Evolutionary conservation across 257 asterid species (phyloP).

Genomic region (Linaria vulgaris): DNA sequence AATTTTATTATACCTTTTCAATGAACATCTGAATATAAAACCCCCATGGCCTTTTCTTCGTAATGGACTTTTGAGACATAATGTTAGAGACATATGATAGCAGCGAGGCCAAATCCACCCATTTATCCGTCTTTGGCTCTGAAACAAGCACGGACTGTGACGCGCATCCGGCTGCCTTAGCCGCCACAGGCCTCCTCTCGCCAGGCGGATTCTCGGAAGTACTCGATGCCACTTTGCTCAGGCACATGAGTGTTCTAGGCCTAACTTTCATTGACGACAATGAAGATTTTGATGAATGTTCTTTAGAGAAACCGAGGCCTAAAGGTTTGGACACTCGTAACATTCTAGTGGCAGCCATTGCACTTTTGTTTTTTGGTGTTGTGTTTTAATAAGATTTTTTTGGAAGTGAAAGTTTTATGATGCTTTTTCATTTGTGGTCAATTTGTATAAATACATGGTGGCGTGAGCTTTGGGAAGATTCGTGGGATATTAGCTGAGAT

Average conservation of each 20-base stretch:
- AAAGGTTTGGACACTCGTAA: conserved; percentile 40
- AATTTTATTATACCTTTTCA: conserved; percentile 72
- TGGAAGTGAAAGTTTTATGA: not conserved
- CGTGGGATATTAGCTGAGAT: conserved; percentile 46
- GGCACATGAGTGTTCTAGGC: conserved; percentile 28
- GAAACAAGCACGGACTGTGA: conserved; percentile 29
- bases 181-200: conserved; percentile 27
- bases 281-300: conserved; percentile 16
- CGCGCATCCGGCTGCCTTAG: too few relatives aligned
- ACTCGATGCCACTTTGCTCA: conserved; percentile 33
- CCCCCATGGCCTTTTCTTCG: conserved; percentile 38
- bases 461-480: conserved; percentile 49
- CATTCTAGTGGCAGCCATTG: conserved; percentile 55
- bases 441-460: conserved; percentile 29
- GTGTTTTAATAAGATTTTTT: not conserved
- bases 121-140: conserved; percentile 38
- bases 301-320: conserved; percentile 17
- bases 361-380: not conserved
- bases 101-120: conserved; percentile 36
- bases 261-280: conserved; percentile 5
- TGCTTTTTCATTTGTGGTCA: not conserved
- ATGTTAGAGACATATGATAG: conserved; percentile 26
- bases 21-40: conserved; percentile 48
- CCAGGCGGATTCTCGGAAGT: conserved; percentile 20
- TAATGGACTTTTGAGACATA: conserved; percentile 29